These are phyloP conservation scores for Fomitopsis pulvina DNA, from an alignment of 768 basidiomycete species.

Conservation along the genomic window DNA sequence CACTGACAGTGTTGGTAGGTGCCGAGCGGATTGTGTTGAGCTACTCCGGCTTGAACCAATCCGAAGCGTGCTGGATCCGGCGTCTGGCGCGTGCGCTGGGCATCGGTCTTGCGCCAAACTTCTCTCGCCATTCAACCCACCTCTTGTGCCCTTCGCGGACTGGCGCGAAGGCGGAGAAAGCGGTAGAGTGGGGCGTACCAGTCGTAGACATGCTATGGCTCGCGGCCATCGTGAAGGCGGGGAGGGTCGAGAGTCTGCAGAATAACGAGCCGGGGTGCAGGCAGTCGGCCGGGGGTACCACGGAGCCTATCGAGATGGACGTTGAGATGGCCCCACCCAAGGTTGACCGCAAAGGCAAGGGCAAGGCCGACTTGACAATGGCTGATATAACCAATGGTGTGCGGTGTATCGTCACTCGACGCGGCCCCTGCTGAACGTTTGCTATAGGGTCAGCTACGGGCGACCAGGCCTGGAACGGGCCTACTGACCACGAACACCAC, in stretches of 20 bases:
- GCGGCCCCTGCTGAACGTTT: not conserved
- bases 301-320: not conserved
- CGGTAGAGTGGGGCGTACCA: constrained; percentile 70
- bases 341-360: constrained; percentile 24
- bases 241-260: constrained; percentile 36
- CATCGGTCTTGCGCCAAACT: constrained; percentile 44
- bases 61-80: constrained; percentile 58
- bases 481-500: not conserved
- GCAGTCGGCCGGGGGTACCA: too few relatives aligned
- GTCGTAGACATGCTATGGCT: constrained; percentile 74
- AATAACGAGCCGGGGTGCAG: constrained; percentile 1
- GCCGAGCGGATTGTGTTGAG: constrained; percentile 54
- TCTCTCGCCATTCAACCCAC: constrained; percentile 69
- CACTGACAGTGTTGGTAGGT: constrained; percentile 29
- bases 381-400: constrained; percentile 44
- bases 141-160: constrained; percentile 66
- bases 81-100: constrained; percentile 66
- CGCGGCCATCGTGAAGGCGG: constrained; percentile 45
- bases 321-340: not conserved
- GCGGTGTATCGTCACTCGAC: not conserved
- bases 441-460: not conserved
- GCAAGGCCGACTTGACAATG: constrained; percentile 25
- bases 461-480: not conserved
- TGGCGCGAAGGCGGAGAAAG: constrained; percentile 76
- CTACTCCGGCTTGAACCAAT: constrained; percentile 70